A percentile compares a stretch with the other conserved stretches of the same genome.
These are phyloP conservation scores for Bryoglossum gracile DNA, from an alignment of 495 filamentous ascomycete genomes.

Conservation along the genomic window DNA sequence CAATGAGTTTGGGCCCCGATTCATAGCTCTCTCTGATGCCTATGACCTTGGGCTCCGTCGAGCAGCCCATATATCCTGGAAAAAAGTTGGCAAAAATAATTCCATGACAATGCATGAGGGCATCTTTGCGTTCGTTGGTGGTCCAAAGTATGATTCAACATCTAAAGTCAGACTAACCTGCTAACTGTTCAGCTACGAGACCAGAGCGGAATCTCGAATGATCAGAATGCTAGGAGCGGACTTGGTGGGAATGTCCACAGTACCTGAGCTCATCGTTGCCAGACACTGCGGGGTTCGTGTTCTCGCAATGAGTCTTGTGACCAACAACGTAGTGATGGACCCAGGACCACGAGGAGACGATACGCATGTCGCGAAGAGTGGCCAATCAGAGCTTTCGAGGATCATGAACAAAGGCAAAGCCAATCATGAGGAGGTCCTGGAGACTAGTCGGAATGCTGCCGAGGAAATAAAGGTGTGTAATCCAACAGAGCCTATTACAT, in stretches of 20 bases:
- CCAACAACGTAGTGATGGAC: slow-evolving; percentile 62
- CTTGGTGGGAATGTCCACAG: slow-evolving; percentile 72
- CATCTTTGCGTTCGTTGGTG: slow-evolving; percentile 66
- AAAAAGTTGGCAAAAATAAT: slow-evolving; percentile 16
- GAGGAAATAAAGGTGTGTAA: slow-evolving; percentile 53
- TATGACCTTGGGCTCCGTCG: slow-evolving; percentile 65
- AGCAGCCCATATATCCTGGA: slow-evolving; percentile 54
- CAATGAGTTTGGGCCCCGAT: slow-evolving; percentile 61
- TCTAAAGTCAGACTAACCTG: not conserved
- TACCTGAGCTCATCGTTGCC: slow-evolving; percentile 69
- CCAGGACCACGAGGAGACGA: slow-evolving; percentile 56
- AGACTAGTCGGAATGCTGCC: slow-evolving; percentile 54
- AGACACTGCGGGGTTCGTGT: slow-evolving; percentile 63
- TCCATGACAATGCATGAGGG: slow-evolving; percentile 56
- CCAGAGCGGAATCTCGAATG: slow-evolving; percentile 70
- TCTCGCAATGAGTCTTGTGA: slow-evolving; percentile 71
- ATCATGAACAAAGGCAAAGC: slow-evolving; percentile 59
- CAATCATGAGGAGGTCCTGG: slow-evolving; percentile 65
- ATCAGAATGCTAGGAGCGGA: slow-evolving; percentile 60
- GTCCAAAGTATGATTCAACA: slow-evolving; percentile 49
- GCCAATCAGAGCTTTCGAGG: slow-evolving; percentile 44
- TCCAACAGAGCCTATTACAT: not conserved
- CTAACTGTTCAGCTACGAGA: slow-evolving; percentile 53
- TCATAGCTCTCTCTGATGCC: slow-evolving; percentile 67
- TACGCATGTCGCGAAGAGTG: slow-evolving; percentile 28